These are phyloP conservation scores for Claviceps digitariae DNA, from an alignment of 2,329 filamentous ascomycete species.

Conservation along the genomic window DNA sequence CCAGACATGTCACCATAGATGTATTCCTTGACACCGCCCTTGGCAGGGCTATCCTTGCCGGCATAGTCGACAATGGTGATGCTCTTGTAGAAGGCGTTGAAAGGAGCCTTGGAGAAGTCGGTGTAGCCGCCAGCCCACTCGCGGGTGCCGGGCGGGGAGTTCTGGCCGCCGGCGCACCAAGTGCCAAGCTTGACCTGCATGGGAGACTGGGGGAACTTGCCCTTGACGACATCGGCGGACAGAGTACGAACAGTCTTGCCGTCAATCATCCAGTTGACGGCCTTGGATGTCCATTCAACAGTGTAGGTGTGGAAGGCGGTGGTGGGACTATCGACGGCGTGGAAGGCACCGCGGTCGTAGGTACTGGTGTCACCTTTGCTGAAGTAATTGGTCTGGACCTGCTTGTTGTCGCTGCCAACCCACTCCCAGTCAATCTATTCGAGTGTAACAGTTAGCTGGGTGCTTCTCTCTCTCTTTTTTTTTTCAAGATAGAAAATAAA, in stretches of 20 bases:
- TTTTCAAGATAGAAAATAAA: too few relatives aligned
- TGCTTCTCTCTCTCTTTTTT: constrained; percentile 35
- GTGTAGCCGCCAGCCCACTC: constrained; percentile 50
- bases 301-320: constrained; percentile 49
- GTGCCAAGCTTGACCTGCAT: constrained; percentile 58
- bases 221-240: constrained; percentile 39
- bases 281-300: constrained; percentile 53
- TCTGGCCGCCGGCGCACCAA: constrained; percentile 46
- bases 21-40: constrained; percentile 26
- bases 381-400: constrained; percentile 78
- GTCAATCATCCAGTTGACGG: constrained; percentile 53
- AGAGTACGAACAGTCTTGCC: constrained; percentile 48
- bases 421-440: constrained; percentile 68
- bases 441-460: constrained; percentile 34
- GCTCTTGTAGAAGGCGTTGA: constrained; percentile 31
- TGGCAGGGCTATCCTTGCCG: constrained; percentile 21
- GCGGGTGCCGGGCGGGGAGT: constrained; percentile 57
- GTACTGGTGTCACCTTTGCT: constrained; percentile 57
- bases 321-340: constrained; percentile 36
- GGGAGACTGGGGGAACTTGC: constrained; percentile 57
- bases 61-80: constrained; percentile 30
- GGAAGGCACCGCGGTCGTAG: constrained; percentile 56
- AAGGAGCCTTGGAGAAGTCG: constrained; percentile 29
- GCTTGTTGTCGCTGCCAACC: constrained; percentile 52
- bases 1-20: constrained; percentile 27